Base-by-base conservation (phyloP, 2,329 filamentous ascomycete species). In the Neoscytalidium dimidiatum region DNA sequence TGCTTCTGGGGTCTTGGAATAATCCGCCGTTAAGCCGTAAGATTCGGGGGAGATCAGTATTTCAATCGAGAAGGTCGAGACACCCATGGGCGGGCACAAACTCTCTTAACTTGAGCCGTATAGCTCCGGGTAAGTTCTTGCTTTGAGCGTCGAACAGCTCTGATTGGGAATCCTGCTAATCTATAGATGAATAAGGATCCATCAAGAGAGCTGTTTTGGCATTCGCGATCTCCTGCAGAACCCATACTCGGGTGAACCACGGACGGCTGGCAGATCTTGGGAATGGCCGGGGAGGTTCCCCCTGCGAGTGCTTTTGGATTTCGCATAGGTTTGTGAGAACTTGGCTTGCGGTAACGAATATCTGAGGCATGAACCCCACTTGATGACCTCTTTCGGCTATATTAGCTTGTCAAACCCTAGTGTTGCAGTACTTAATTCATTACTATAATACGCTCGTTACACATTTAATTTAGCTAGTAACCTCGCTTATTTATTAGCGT, bases 141-240 rank as follows among this genome's bases (percentile, higher is more conserved):
- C 3, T n/a, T n/a, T 41, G 7, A 4, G 13, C 2, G 4, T n/a
- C n/a, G 35, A 14, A 41, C 4, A 4, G 35, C 0, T 9, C 23
- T 4, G 6, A 46, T 21, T 9, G n/a, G 13, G 28, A 49, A 28
- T 0, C 6, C 0, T 14, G 2, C 46, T 23, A 49, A 2, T 28
- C 4, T 0, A 28, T 8, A 3, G 4, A 3, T 19, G 19, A 4
- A 0, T n/a, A 1, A 2, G 23, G 28, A 2, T 1, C 8, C 7
- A 49, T 1, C 13, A 49, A 8, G 0, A 28, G 1, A 3, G 26
- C 46, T 8, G 2, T 19, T 7, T 9, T 49, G 13, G 46, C 46
- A 7, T 26, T 26, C 0, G 46, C 46, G 2, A 49, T 17, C 23
- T 49, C 46, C 7, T 49, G 46, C 3, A 49, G 23, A 0, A 49